A percentile compares a stretch with the other conserved stretches of the same genome.
Evolutionary conservation across 148 eudicot genomes (phyloP).

Genomic region (Camellia granthamiana): DNA sequence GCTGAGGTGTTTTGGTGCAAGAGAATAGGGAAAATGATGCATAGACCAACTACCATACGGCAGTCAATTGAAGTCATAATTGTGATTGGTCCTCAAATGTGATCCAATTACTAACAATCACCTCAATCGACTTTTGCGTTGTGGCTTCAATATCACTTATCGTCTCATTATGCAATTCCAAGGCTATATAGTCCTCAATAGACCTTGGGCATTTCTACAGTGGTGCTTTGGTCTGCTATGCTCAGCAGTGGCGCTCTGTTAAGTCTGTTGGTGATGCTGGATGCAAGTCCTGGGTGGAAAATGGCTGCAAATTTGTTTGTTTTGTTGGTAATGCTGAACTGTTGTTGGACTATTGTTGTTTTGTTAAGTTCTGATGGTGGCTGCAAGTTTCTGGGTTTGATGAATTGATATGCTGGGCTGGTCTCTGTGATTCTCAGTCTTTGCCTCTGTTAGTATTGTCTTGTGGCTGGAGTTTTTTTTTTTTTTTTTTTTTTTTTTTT

Average conservation of each 20-base stretch:
- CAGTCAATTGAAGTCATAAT: too few species aligned
- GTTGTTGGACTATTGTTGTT: not conserved
- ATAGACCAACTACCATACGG: too few species aligned
- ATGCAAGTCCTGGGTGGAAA: not conserved
- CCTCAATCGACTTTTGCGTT: not conserved
- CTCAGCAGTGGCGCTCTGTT: not conserved
- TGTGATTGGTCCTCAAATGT: too few species aligned
- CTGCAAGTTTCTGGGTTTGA: not conserved
- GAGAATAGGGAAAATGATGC: too few species aligned
- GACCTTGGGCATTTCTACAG: not conserved
- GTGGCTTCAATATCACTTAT: not conserved
- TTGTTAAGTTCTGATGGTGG: not conserved
- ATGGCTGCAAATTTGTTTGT: not conserved
- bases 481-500: too few species aligned
- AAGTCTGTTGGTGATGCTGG: not conserved
- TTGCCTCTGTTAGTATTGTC: not conserved
- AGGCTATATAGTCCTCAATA: not conserved
- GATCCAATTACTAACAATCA: too few species aligned
- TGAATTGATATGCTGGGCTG: not conserved
- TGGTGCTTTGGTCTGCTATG: not conserved
- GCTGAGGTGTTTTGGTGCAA: too few species aligned
- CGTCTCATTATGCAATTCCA: not conserved
- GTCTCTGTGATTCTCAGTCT: not conserved
- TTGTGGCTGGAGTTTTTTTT: not conserved
- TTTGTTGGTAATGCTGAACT: not conserved